Evolutionary conservation across 2,329 filamentous ascomycete genomes (phyloP).

Genomic region (Monilinia polystroma): DNA sequence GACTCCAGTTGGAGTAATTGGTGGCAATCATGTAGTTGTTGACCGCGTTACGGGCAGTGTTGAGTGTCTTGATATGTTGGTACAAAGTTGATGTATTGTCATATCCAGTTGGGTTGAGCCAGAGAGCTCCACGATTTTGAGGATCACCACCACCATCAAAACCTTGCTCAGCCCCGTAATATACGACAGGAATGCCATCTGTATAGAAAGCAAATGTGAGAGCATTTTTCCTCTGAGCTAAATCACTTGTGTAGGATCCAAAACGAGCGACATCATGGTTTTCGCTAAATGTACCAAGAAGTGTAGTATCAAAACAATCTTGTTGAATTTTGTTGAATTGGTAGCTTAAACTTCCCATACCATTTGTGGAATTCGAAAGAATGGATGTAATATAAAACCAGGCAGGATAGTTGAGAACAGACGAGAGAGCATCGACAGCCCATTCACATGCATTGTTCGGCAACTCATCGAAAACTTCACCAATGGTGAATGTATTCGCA

Average conservation of each 20-base stretch:
- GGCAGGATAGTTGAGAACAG: conserved; percentile 34
- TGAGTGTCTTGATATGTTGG: conserved; percentile 43
- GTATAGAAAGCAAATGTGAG: conserved; percentile 49
- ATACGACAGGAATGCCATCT: conserved; percentile 53
- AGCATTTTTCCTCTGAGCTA: conserved; percentile 46
- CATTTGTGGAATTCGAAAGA: conserved; percentile 37
- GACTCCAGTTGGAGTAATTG: conserved; percentile 26
- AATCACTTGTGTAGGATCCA: conserved; percentile 33
- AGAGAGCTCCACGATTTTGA: conserved; percentile 47
- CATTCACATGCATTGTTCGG: conserved; percentile 45
- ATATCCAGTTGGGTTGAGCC: conserved; percentile 43
- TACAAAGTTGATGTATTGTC: conserved; percentile 43
- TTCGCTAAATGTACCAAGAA: conserved; percentile 44
- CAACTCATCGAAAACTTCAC: conserved; percentile 58
- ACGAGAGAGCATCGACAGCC: conserved; percentile 21
- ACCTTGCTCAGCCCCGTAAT: conserved; percentile 53
- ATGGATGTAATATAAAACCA: conserved; percentile 45
- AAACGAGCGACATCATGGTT: conserved; percentile 47
- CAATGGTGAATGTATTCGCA: conserved; percentile 57
- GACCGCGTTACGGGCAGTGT: conserved; percentile 44
- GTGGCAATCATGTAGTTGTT: conserved; percentile 15
- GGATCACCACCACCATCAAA: conserved; percentile 43
- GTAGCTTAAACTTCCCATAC: conserved; percentile 34
- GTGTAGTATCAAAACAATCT: conserved; percentile 42
- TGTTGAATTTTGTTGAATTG: conserved; percentile 36